Base-by-base conservation (phyloP, 2,329 filamentous ascomycete species). In the Fusarium sp. region DNA sequence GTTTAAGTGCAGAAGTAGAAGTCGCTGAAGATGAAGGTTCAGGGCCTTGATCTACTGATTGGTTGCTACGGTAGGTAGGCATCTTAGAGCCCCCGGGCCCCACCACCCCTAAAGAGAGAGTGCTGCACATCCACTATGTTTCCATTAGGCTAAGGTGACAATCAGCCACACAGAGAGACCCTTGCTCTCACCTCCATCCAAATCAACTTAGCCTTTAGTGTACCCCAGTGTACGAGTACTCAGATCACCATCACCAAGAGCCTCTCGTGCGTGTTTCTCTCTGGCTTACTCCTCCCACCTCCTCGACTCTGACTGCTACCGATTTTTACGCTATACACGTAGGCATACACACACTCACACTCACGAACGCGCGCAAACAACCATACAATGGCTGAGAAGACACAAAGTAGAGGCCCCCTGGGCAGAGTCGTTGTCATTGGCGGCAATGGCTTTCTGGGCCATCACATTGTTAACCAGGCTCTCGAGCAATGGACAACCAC, bases 361-460 rank as follows among this genome's bases (percentile, higher is more conserved):
- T 11, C 27, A 11, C 27, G 54, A 33, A 47, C 22, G 41, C 35
- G 43, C 10, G 32, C 22, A 54, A 13, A 60, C 22, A 23, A 35
- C 17, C 23, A 50, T 45, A 51, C 17, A 55, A 57, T 62, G 51
- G 37, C 49, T 14, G 65, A 67, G 33, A 50, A 46, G 23, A 46
- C 60, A 43, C 41, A 68, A 50, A 65, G 70, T 37, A 72, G 83
- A 72, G 79, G 79, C 66, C 68, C 78, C 55, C 83, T 94, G 51
- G 91, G 91, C 76, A 88, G 85, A 68, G 90, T 94, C 74, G 84
- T 94, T 71, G 89, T 96, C 71, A 89, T 95, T 71, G 92, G 92
- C 74, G 92, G 92, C 76, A 94, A 92, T 77, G 92, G 92, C 70
- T 95, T 96, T 80, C 85, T 96, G 17, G 92, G 92, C 77, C 90